Evolutionary conservation across 495 filamentous ascomycete genomes (phyloP).

Genomic region (Daldinia bambusicola): DNA sequence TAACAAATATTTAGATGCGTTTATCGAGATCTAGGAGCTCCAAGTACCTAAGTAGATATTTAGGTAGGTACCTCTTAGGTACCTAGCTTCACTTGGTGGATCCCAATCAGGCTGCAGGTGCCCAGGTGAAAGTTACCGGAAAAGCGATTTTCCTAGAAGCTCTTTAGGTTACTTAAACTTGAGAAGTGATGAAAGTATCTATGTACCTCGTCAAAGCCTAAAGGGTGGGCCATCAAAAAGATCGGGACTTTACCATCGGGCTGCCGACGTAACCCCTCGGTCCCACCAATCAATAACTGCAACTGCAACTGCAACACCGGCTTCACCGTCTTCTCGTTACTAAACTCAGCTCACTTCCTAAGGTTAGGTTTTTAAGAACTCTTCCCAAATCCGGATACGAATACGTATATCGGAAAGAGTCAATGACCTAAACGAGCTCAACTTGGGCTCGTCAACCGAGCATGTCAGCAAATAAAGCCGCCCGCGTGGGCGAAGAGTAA

Average conservation of each 20-base stretch:
- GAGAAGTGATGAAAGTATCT: too few relatives aligned
- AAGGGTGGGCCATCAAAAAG: background rate
- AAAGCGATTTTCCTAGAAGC: constrained; percentile 22
- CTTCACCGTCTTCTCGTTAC: constrained; percentile 2
- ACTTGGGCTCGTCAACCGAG: constrained; percentile 43
- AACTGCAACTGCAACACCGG: background rate
- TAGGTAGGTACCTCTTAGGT: too few relatives aligned
- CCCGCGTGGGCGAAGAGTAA: constrained; percentile 97
- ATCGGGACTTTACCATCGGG: constrained; percentile 16
- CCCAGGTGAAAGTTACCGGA: background rate
- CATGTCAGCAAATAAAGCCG: constrained; percentile 90
- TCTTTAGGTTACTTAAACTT: too few relatives aligned
- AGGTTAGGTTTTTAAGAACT: background rate
- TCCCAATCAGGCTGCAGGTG: background rate
- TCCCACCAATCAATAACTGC: constrained; percentile 44
- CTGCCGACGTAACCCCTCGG: constrained; percentile 28
- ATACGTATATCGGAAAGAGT: constrained; percentile 16
- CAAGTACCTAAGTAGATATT: constrained; percentile 11
- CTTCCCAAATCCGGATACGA: background rate
- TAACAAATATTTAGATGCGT: background rate
- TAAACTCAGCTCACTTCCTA: background rate
- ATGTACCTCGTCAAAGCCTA: too few relatives aligned
- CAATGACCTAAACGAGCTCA: constrained; percentile 36
- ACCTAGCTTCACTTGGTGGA: background rate
- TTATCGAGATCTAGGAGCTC: constrained; percentile 8